Evolutionary conservation across 352 stramenopile species (phyloP).

Genomic region (Blastocystis sp.): DNA sequence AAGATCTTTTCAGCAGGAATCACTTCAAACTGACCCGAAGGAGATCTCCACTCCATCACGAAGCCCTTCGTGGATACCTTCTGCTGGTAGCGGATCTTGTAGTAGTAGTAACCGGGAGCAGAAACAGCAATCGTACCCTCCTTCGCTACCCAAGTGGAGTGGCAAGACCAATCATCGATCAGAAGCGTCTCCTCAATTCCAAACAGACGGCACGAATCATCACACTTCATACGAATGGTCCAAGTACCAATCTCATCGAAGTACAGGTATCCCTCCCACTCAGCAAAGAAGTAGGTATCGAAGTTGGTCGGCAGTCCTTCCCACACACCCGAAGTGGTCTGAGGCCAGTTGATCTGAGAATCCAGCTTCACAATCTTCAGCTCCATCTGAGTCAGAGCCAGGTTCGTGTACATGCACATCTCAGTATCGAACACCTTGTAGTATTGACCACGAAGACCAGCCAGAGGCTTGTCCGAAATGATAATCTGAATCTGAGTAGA

Average conservation of each 20-base stretch:
- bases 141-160: neutral
- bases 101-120: constrained; percentile 28
- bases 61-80: neutral
- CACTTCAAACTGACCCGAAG: constrained; percentile 6
- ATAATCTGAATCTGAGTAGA: constrained; percentile 20
- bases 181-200: constrained; percentile 26
- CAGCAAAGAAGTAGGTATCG: constrained; percentile 21
- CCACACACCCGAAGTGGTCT: neutral
- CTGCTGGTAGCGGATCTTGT: constrained; percentile 2
- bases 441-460: constrained; percentile 1
- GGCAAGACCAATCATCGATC: constrained; percentile 21
- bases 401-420: constrained; percentile 5
- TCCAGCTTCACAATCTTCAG: constrained; percentile 1
- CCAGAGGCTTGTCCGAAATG: neutral
- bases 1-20: constrained; percentile 39
- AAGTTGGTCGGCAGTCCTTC: constrained; percentile 18
- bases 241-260: constrained; percentile 6
- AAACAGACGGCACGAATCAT: constrained; percentile 31
- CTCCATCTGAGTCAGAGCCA: neutral
- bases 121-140: neutral
- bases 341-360: neutral
- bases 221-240: constrained; percentile 2
- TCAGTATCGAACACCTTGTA: constrained; percentile 15
- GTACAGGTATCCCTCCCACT: constrained; percentile 27
- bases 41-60: neutral